Base-by-base conservation (phyloP, 2,329 filamentous ascomycete species). In the Didymella sp. region DNA sequence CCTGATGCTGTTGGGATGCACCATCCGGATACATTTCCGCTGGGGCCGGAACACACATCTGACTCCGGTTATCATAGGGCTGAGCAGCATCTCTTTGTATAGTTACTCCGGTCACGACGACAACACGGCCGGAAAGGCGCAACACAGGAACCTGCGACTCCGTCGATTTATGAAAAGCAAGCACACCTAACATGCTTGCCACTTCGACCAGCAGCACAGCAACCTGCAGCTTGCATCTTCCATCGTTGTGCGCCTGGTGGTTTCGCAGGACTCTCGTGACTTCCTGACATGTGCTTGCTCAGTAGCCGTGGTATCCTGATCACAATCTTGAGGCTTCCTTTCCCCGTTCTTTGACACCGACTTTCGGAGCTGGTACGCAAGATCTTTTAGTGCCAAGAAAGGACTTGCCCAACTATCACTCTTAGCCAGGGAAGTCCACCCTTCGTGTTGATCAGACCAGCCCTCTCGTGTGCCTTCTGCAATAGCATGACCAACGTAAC, bases 11-110 rank as follows among this genome's bases (percentile, higher is more conserved):
- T 57, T 57, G 48, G 40, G 46, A 48, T 17, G 6, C 33, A 35
- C 3, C 17, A 2, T 21, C 27, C 52, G 52, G 52, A 56, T 56
- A 56, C 25, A 27, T 56, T 50, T 56, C 52, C 52, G 52, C 11
- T n/a, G 46, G 46, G 41, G 45, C 24, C 33, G 52, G 46, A 41
- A 56, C 8, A 12, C 25, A 28, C 25, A 43, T 41, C 24, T 50
- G 21, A 21, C 13, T 41, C 41, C 46, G 46, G 22, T 7, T 9
- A 35, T 8, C 4, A 28, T 28, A 46, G 21, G 33, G 25, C 33
- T 56, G 33, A 56, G 12, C 31, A 42, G 27, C 8, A 15, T 15
- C 3, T 17, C n/a, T 19, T 19, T 11, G 35, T 17, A 46, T 12
- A 13, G 13, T 27, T 8, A 37, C 24, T 22, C 13, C 12, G 40